These are phyloP conservation scores for Phlyctochytrium planicorne DNA, from an alignment of 192 early-diverging fungal genomes.

Conservation along the genomic window DNA sequence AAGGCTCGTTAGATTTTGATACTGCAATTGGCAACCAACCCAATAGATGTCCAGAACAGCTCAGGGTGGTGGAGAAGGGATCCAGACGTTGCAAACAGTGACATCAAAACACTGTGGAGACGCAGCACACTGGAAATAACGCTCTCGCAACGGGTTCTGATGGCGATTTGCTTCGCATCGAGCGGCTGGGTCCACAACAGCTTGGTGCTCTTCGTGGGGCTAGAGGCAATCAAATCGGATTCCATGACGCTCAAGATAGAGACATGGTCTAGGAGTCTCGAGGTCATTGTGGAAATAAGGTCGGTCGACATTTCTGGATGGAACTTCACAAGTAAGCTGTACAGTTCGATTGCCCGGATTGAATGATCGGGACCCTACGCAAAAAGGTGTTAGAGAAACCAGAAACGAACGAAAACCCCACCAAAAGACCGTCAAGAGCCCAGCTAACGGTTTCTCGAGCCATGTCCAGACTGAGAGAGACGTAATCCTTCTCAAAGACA, in stretches of 20 bases:
- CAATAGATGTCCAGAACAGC: conserved; percentile 40
- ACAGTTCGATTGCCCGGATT: conserved; percentile 28
- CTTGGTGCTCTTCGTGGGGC: neutral
- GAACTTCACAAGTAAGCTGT: conserved; percentile 23
- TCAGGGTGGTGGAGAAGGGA: conserved; percentile 14
- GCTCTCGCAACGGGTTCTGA: conserved; percentile 14
- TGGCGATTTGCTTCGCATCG: conserved; percentile 11
- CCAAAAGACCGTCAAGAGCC: conserved; percentile 41
- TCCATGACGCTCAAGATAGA: conserved; percentile 18
- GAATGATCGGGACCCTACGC: conserved; percentile 28
- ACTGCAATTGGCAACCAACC: conserved; percentile 27
- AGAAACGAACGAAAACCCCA: conserved; percentile 12
- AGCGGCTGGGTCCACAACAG: conserved; percentile 18
- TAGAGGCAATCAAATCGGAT: neutral
- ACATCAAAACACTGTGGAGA: conserved; percentile 31
- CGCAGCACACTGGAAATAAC: conserved; percentile 22
- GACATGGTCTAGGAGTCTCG: conserved; percentile 36
- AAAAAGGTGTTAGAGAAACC: neutral
- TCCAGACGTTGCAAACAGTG: conserved; percentile 9
- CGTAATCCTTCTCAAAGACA: conserved; percentile 35
- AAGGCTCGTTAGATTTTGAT: conserved; percentile 7
- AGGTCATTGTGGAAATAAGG: conserved; percentile 22
- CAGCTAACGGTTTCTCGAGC: conserved; percentile 35
- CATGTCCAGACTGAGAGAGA: conserved; percentile 27
- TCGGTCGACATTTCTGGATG: conserved; percentile 24